Evolutionary conservation across 2,329 filamentous ascomycete species (phyloP), one percentile per base, ranked within the genome.

Genomic region (Pyrenophora seminiperda): DNA sequence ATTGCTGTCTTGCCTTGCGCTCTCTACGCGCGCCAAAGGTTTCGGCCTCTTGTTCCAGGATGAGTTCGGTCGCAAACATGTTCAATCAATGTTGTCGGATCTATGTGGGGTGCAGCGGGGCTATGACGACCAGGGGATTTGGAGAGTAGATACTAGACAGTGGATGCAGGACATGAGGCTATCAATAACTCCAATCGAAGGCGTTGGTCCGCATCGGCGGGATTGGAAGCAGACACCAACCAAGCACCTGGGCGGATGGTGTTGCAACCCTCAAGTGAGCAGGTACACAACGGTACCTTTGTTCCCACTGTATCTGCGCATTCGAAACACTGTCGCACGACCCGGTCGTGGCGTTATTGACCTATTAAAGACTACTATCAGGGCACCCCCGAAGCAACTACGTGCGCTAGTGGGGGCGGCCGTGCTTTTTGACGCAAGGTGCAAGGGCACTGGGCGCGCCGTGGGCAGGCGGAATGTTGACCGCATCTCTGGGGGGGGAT

Each of bases 41-140:
- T 54, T 74, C 72, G n/a, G 60, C 60, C 30, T 53, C 57, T 41
- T 69, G 65, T 4, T 53, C 61, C 73, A 73, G 74, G 15, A 70
- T 70, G 17, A 75, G 56, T 56, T 75, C 73, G 41, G 72, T 71
- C 38, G 68, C 52, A 45, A 75, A 75, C 73, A 75, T 75, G 27
- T 20, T 65, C 36, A 47, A 51, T 53, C 24, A 47, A 30, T 41
- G 49, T 45, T 33, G 36, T 46, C 41, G 47, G 38, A 36, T 39
- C 41, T n/a, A 33, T 45, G 42, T 22, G 53, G 41, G 54, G 53
- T 43, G 42, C 37, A 33, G 36, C 48, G 39, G 55, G 54, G 54
- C 50, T 54, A 50, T 54, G 58, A 56, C 47, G 51, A 47, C 47
- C 50, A 50, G 59, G 56, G 37, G 46, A 45, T 31, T 47, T 52